These are phyloP conservation scores for Cytospora mali DNA, from an alignment of 2,329 filamentous ascomycete species.

Conservation along the genomic window DNA sequence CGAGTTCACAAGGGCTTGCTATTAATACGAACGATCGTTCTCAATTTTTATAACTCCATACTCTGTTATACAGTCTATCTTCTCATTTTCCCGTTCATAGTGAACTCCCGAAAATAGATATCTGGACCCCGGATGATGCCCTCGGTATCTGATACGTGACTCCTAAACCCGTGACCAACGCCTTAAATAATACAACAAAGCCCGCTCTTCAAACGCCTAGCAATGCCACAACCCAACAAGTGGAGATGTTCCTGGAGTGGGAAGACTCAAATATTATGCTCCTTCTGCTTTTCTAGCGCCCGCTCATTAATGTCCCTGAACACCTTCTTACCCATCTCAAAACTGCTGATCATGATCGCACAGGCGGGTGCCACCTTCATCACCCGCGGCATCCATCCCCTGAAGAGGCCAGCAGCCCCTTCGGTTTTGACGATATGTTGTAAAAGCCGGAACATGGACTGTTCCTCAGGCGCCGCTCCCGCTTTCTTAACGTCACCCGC, in stretches of 20 bases:
- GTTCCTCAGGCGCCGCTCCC: conserved; percentile 66
- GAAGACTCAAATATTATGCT: conserved; percentile 13
- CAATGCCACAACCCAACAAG: conserved; percentile 24
- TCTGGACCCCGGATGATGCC: conserved; percentile 13
- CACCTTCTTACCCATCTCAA: conserved; percentile 91
- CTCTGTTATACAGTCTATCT: conserved; percentile 14
- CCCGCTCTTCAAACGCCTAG: conserved; percentile 18
- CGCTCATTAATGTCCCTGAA: conserved; percentile 74
- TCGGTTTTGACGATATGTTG: conserved; percentile 89
- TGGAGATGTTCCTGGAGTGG: conserved; percentile 21
- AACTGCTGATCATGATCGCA: conserved; percentile 98
- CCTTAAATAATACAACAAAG: conserved; percentile 20
- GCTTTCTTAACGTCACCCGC: conserved; percentile 41
- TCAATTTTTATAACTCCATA: neutral
- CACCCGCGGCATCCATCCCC: conserved; percentile 87
- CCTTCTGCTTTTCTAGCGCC: conserved; percentile 35
- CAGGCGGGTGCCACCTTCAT: conserved; percentile 95
- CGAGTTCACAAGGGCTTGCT: neutral
- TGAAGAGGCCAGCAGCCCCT: conserved; percentile 80
- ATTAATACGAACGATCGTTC: neutral
- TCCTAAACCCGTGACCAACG: conserved; percentile 17
- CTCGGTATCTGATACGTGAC: conserved; percentile 13
- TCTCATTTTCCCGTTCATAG: neutral
- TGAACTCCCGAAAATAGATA: neutral
- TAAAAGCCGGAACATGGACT: conserved; percentile 80